Evolutionary conservation across 2,329 filamentous ascomycete species (phyloP), one percentile per base, ranked within the genome.

Genomic region (Pyrenochaeta sp.): DNA sequence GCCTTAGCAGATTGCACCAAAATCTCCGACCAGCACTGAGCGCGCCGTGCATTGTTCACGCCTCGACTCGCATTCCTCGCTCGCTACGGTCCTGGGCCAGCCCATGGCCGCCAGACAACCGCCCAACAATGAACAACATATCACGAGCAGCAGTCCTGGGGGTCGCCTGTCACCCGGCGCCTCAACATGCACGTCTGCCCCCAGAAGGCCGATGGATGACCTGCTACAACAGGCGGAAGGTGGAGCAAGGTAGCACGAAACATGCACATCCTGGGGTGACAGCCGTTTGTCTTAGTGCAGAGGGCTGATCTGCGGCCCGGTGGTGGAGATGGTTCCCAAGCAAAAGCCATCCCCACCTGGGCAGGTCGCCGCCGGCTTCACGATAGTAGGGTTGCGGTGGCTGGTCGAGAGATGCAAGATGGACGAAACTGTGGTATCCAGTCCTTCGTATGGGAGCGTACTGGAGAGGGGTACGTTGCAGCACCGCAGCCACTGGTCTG

Each of bases 221-320:
- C 56, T 50, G 52, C 62, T 28, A 56, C 56, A 52, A 45, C 54
- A 46, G 25, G 39, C 44, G 45, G 50, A 51, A 50, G 54, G 61
- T 61, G 54, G 56, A 56, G 34, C 59, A 61, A 67, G 64, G 60
- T 71, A 56, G 54, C 61, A 70, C 68, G 54, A 67, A 71, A 67
- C 67, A 67, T 65, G 62, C 58, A 56, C 49, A 65, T 59, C 59
- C 59, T 63, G 64, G 66, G 59, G 69, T 72, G 67, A 69, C 72
- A 74, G 68, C 71, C 72, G 72, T 74, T 73, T 68, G 66, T 71
- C 66, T 71, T 74, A 70, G 71, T 66, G 65, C 55, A 50, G 8
- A 48, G 52, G 54, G 30, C 44, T 52, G 63, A 68, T 68, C 64
- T 54, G 61, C 68, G 46, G 52, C 54, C 58, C 55, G 62, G 50